A percentile compares a stretch with the other conserved stretches of the same genome.
These are phyloP conservation scores for Pulveroboletus ravenelii DNA, from an alignment of 768 basidiomycete genomes.

Conservation along the genomic window DNA sequence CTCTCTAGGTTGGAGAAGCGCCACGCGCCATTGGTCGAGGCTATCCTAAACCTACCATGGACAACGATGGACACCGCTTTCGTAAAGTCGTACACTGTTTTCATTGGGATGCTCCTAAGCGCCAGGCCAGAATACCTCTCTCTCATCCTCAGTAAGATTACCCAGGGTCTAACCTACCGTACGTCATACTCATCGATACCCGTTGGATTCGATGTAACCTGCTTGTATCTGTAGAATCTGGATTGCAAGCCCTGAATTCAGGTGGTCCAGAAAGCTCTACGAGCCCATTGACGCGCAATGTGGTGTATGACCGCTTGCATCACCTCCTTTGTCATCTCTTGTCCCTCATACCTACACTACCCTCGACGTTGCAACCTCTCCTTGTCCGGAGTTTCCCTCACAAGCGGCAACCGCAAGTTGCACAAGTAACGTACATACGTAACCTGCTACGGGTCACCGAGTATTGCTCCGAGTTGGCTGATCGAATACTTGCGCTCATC, in stretches of 20 bases:
- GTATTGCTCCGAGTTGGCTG: conserved; percentile 85
- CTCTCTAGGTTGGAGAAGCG: conserved; percentile 83
- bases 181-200: conserved; percentile 31
- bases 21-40: conserved; percentile 78
- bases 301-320: conserved; percentile 85
- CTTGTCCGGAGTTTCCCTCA: conserved; percentile 87
- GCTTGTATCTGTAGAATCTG: conserved; percentile 52
- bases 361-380: conserved; percentile 80
- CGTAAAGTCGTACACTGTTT: conserved; percentile 84
- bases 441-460: conserved; percentile 78
- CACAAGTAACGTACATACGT: conserved; percentile 86
- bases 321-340: conserved; percentile 82
- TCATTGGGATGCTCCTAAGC: conserved; percentile 87
- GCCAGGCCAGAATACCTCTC: conserved; percentile 90
- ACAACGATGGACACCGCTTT: conserved; percentile 81
- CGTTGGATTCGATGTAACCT: conserved; percentile 1
- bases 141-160: conserved; percentile 73
- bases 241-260: conserved; percentile 56
- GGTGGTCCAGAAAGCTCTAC: conserved; percentile 60
- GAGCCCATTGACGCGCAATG: conserved; percentile 69
- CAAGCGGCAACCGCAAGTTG: conserved; percentile 76
- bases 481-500: conserved; percentile 79
- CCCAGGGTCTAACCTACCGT: conserved; percentile 89
- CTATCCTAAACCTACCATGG: conserved; percentile 88
- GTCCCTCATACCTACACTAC: conserved; percentile 85